A percentile compares a stretch with the other conserved stretches of the same genome.
Conservation (phyloP, 768 basidiomycete genomes). For the Asterophora parasitica region DNA sequence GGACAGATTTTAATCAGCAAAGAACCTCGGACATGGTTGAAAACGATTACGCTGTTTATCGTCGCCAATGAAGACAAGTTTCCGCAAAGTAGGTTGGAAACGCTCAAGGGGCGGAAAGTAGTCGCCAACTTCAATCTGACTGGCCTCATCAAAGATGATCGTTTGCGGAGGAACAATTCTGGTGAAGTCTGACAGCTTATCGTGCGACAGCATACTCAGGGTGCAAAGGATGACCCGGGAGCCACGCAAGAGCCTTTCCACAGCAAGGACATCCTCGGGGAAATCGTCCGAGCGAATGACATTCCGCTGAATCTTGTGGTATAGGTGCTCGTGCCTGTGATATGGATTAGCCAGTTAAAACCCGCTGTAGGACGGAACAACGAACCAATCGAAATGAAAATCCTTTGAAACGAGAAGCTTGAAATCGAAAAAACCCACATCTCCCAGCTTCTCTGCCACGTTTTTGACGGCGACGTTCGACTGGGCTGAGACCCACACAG, state of each 20-base stretch:
- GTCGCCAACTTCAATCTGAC: slow-evolving; percentile 48
- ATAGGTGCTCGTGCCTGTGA: slow-evolving; percentile 70
- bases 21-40: slow-evolving; percentile 13
- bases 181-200: slow-evolving; percentile 19
- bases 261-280: slow-evolving; percentile 15
- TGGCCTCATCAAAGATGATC: slow-evolving; percentile 50
- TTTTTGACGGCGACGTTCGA: slow-evolving; percentile 80
- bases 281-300: slow-evolving; percentile 42
- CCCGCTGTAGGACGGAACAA: background rate
- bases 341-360: background rate
- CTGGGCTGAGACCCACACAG: slow-evolving; percentile 66
- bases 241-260: slow-evolving; percentile 25
- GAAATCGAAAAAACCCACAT: slow-evolving; percentile 43
- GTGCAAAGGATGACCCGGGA: slow-evolving; percentile 63
- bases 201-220: slow-evolving; percentile 54
- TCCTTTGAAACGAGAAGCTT: slow-evolving; percentile 60
- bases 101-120: slow-evolving; percentile 37
- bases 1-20: slow-evolving; percentile 14
- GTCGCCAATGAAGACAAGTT: slow-evolving; percentile 49
- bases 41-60: slow-evolving; percentile 42
- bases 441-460: slow-evolving; percentile 65
- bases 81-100: slow-evolving; percentile 31
- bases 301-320: slow-evolving; percentile 40
- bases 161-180: slow-evolving; percentile 32
- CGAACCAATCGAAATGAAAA: slow-evolving; percentile 62